These are phyloP conservation scores for Phyllosticta paracitricarpa DNA, from an alignment of 2,329 filamentous ascomycete genomes.

Conservation along the genomic window DNA sequence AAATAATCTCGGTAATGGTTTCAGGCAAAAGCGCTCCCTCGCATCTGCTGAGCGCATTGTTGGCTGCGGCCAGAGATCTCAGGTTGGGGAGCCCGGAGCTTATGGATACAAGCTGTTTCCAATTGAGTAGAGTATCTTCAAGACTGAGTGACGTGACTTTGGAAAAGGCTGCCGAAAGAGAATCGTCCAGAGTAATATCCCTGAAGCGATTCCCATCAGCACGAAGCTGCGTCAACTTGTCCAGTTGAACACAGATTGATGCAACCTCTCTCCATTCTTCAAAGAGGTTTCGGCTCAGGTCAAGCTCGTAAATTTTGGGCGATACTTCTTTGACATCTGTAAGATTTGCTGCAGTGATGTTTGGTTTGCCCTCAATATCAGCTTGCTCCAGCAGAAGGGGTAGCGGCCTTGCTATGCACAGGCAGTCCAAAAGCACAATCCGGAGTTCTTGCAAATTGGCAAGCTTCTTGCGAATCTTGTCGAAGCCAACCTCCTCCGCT, in stretches of 20 bases:
- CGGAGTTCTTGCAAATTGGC: conserved; percentile 68
- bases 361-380: conserved; percentile 18
- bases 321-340: conserved; percentile 46
- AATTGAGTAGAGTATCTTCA: conserved; percentile 37
- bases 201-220: conserved; percentile 68
- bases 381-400: conserved; percentile 16
- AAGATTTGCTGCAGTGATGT: conserved; percentile 22
- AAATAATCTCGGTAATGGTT: conserved; percentile 52
- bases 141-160: conserved; percentile 38
- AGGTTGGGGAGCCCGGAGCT: conserved; percentile 48
- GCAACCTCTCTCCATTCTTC: conserved; percentile 56
- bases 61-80: conserved; percentile 37
- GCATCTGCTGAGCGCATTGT: conserved; percentile 28
- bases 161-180: conserved; percentile 18
- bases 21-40: conserved; percentile 31
- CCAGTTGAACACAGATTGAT: conserved; percentile 60
- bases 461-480: conserved; percentile 76
- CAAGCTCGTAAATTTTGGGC: conserved; percentile 59
- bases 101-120: conserved; percentile 27
- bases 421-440: conserved; percentile 71
- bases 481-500: conserved; percentile 89
- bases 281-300: conserved; percentile 78
- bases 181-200: conserved; percentile 19
- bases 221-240: conserved; percentile 54
- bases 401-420: conserved; percentile 45